phyloP scores from a whole-genome alignment of 352 stramenopile species.

The Plasmopara viticola region DNA sequence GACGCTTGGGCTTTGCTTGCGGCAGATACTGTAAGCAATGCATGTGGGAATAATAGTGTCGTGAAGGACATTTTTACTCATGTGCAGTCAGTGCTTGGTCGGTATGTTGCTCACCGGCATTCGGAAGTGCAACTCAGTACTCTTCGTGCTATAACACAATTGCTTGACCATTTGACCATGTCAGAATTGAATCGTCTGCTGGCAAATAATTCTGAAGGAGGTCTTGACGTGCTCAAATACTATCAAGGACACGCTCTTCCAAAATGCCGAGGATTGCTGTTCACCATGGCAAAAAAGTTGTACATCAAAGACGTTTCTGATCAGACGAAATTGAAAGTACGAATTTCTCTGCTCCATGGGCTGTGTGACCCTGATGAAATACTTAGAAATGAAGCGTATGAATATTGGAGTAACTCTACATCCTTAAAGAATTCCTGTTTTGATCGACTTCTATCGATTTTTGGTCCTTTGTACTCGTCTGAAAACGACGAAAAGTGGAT shows the following conservation, averaged over 20 bases:
- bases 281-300: constrained; percentile 33
- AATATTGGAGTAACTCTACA: constrained; percentile 42
- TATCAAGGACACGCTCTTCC: constrained; percentile 34
- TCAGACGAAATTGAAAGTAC: constrained; percentile 19
- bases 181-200: constrained; percentile 25
- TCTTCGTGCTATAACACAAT: constrained; percentile 32
- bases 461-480: constrained; percentile 35
- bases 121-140: constrained; percentile 36
- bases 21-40: constrained; percentile 37
- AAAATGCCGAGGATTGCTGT: constrained; percentile 34
- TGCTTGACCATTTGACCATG: constrained; percentile 31
- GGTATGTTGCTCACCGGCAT: constrained; percentile 53
- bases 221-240: constrained; percentile 33
- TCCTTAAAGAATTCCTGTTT: constrained; percentile 29
- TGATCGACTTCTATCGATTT: constrained; percentile 48
- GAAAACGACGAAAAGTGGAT: constrained; percentile 57
- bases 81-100: constrained; percentile 35
- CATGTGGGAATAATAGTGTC: constrained; percentile 34
- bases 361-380: constrained; percentile 43
- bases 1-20: constrained; percentile 55
- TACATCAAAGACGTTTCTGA: constrained; percentile 21
- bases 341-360: constrained; percentile 35
- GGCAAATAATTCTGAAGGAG: constrained; percentile 21
- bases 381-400: constrained; percentile 32
- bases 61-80: constrained; percentile 41